These are phyloP conservation scores for Pseudohyphozyma bogoriensis DNA, from an alignment of 768 basidiomycete species.

Conservation along the genomic window DNA sequence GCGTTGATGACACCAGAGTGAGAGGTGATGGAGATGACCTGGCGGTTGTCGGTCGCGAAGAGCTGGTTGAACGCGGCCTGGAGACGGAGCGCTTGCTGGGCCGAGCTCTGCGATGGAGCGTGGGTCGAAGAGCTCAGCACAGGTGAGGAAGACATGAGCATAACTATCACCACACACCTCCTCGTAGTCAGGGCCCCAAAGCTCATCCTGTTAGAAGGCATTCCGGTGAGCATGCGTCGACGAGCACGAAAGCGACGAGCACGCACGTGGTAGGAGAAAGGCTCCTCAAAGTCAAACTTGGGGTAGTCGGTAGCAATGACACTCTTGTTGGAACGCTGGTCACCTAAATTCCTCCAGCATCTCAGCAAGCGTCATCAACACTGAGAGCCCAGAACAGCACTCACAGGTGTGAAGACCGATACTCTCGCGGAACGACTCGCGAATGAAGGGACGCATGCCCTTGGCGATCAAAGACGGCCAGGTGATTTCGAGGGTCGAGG, in stretches of 20 bases:
- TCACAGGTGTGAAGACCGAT: constrained; percentile 34
- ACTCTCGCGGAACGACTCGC: constrained; percentile 25
- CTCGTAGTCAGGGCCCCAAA: constrained; percentile 28
- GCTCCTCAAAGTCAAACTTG: constrained; percentile 27
- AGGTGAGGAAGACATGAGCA: background rate
- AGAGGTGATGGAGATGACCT: constrained; percentile 33
- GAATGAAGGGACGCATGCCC: constrained; percentile 16
- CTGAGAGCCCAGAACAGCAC: no score
- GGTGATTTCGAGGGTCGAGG: constrained; percentile 31
- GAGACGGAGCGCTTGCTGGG: constrained; percentile 22
- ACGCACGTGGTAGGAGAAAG: constrained; percentile 30
- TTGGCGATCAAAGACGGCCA: constrained; percentile 25
- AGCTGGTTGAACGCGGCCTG: constrained; percentile 24
- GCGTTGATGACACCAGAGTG: constrained; percentile 32
- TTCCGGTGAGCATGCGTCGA: constrained; percentile 25
- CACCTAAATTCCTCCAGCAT: no score
- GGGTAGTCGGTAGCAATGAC: constrained; percentile 25
- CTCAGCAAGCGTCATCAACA: no score
- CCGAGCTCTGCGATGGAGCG: background rate
- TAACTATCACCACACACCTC: no score
- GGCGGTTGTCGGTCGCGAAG: constrained; percentile 28
- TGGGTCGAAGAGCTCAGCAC: background rate
- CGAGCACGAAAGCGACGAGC: background rate
- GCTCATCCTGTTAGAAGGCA: constrained; percentile 26
- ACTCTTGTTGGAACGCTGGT: constrained; percentile 28